Evolutionary conservation across 2,329 filamentous ascomycete species (phyloP), one percentile per base, ranked within the genome.

Genomic region (Trematosphaeria pertusa): DNA sequence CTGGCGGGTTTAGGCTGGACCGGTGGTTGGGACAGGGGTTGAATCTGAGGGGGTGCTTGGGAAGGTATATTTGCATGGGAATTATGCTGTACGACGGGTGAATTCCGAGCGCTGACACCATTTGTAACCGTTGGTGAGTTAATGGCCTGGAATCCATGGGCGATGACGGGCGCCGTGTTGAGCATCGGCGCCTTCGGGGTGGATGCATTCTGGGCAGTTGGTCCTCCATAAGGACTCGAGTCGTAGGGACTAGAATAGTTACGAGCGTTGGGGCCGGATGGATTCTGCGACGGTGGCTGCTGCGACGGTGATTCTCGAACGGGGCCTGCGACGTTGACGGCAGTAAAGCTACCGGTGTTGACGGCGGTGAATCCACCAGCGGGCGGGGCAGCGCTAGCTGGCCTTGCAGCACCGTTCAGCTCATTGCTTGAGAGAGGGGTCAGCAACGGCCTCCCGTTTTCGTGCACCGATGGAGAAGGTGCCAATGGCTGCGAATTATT

Each of bases 161-260:
- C 30, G 12, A 43, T 24, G 21, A 43, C 21, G 11, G 53, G 41
- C 8, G 50, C 42, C 8, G 51, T 43, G 6, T 44, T 48, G 8
- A 53, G 41, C 3, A 54, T 43, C 2, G 58, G 50, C 32, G 44
- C 56, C 31, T 56, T 55, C 5, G 54, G 54, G 17, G 52, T 59
- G 3, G 56, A 42, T 19, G 37, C 34, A 41, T 47, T 49, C 34
- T 55, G 56, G 24, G 47, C 39, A 11, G 42, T 31, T 4, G 54
- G 26, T 9, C 49, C 36, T 26, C 38, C 49, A 28, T 53, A 54
- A 10, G 63, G 52, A 17, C 60, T 54, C 9, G 61, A 54, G 26
- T 65, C 61, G 42, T 69, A 69, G 1, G 65, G 65, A 31, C 65
- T 69, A 3, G 61, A 62, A 28, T 69, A 69, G 17, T 43, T 53